phyloP scores from a whole-genome alignment of 1,284 basidiomycete species.

The Xerocomus cyaneibrunnescens region DNA sequence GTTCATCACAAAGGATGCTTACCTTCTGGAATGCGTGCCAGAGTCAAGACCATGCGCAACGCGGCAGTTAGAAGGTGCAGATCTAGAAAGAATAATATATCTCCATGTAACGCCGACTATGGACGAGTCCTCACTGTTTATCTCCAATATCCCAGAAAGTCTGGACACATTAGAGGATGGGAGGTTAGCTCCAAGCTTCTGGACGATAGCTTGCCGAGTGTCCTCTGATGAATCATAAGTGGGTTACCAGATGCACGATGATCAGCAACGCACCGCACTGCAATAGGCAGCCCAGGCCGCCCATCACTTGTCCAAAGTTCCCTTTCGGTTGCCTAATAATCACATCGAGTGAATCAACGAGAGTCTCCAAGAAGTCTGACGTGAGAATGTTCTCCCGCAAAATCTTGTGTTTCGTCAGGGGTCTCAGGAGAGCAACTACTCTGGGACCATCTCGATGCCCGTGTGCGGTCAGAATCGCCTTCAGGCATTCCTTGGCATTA shows the following conservation, averaged over 20 bases:
- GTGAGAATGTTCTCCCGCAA: slow-evolving; percentile 19
- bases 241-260: background rate
- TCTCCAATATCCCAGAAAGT: slow-evolving; percentile 16
- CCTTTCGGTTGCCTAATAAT: background rate
- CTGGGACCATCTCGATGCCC: slow-evolving; percentile 21
- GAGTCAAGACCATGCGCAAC: slow-evolving; percentile 8
- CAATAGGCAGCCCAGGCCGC: slow-evolving; percentile 23
- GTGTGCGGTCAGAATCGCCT: slow-evolving; percentile 7
- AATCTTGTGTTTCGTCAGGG: slow-evolving; percentile 16
- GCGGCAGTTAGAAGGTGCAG: slow-evolving; percentile 6
- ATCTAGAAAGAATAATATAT: slow-evolving; percentile 8
- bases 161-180: background rate
- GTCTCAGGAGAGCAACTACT: slow-evolving; percentile 25
- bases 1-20: background rate
- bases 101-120: background rate
- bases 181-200: slow-evolving; percentile 7
- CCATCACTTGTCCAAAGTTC: slow-evolving; percentile 25
- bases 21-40: slow-evolving; percentile 18
- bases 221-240: slow-evolving; percentile 13
- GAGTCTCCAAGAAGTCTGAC: slow-evolving; percentile 12
- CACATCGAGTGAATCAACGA: slow-evolving; percentile 18
- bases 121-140: slow-evolving; percentile 5
- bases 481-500: slow-evolving; percentile 9
- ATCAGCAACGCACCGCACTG: slow-evolving; percentile 17
- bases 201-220: slow-evolving; percentile 4